phyloP scores from a whole-genome alignment of 805 yeast species.

The Pichia gijzeniarum region DNA sequence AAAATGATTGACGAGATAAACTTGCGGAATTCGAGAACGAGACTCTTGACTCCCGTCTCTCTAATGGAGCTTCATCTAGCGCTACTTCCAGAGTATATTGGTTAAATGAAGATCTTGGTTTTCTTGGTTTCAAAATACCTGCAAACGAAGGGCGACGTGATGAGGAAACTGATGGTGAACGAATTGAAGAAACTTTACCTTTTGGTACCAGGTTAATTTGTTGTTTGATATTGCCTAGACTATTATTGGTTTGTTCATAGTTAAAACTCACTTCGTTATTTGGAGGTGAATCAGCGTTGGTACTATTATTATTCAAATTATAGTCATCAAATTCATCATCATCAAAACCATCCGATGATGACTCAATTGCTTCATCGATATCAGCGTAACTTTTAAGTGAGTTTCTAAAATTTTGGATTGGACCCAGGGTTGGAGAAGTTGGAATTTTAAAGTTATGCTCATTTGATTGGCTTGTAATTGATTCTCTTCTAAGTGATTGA shows the following conservation, averaged over 20 bases:
- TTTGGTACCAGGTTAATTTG: not conserved
- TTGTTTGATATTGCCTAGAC: not conserved
- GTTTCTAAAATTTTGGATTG: slow-evolving; percentile 27
- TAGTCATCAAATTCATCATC: slow-evolving; percentile 13
- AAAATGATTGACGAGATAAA: slow-evolving; percentile 35
- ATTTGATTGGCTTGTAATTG: slow-evolving; percentile 40
- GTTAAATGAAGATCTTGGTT: slow-evolving; percentile 29
- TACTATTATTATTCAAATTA: slow-evolving; percentile 15
- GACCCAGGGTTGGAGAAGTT: slow-evolving; percentile 28
- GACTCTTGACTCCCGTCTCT: slow-evolving; percentile 28
- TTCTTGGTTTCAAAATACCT: slow-evolving; percentile 31
- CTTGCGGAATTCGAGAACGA: slow-evolving; percentile 31
- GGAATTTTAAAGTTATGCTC: slow-evolving; percentile 43
- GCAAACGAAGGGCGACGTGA: slow-evolving; percentile 29
- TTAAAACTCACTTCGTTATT: not conserved
- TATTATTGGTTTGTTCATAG: not conserved
- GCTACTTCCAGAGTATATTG: slow-evolving; percentile 28
- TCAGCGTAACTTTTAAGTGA: slow-evolving; percentile 27
- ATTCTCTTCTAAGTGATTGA: slow-evolving; percentile 37
- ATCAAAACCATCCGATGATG: slow-evolving; percentile 35
- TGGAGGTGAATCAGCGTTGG: slow-evolving; percentile 4
- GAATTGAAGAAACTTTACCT: slow-evolving; percentile 10
- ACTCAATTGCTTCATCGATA: slow-evolving; percentile 35
- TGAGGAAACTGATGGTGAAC: slow-evolving; percentile 20
- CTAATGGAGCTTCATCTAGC: slow-evolving; percentile 29